A percentile compares a stretch with the other conserved stretches of the same genome.
Evolutionary conservation across 2,329 filamentous ascomycete genomes (phyloP).

Genomic region (Geosmithia flava): DNA sequence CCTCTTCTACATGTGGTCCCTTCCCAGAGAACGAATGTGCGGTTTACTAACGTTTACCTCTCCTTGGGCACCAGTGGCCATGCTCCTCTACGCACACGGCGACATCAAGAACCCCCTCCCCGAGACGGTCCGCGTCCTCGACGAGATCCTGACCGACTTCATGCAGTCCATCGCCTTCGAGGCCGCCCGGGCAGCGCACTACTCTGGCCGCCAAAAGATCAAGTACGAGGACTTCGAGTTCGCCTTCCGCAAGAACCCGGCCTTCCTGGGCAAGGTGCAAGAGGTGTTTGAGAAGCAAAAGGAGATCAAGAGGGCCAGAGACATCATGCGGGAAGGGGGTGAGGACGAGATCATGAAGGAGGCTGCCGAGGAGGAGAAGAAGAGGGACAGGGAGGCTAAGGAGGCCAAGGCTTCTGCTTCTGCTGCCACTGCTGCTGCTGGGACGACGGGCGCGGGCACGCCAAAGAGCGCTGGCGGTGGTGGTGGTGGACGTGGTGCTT

Average conservation of each 20-base stretch:
- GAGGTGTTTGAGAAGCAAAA: slow-evolving; percentile 83
- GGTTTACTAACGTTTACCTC: not conserved
- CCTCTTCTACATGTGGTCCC: not conserved
- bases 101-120: slow-evolving; percentile 68
- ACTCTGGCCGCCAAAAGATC: slow-evolving; percentile 86
- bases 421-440: not conserved
- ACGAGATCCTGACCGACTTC: slow-evolving; percentile 95
- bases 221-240: slow-evolving; percentile 98
- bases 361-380: slow-evolving; percentile 30
- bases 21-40: not conserved
- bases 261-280: slow-evolving; percentile 78
- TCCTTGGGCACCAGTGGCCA: slow-evolving; percentile 39
- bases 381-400: slow-evolving; percentile 16
- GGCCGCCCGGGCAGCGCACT: slow-evolving; percentile 73
- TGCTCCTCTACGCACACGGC: slow-evolving; percentile 69
- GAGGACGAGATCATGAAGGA: slow-evolving; percentile 47
- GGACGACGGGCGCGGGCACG: not conserved
- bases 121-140: slow-evolving; percentile 74
- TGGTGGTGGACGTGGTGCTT: no score
- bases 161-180: slow-evolving; percentile 89
- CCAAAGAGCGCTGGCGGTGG: not conserved
- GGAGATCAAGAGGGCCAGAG: slow-evolving; percentile 72
- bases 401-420: slow-evolving; percentile 1
- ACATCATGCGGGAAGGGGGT: slow-evolving; percentile 59
- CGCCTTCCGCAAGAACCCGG: slow-evolving; percentile 72